Evolutionary conservation across 2,329 filamentous ascomycete species (phyloP), one percentile per base, ranked within the genome.

Genomic region (Aspergillus glaucus): DNA sequence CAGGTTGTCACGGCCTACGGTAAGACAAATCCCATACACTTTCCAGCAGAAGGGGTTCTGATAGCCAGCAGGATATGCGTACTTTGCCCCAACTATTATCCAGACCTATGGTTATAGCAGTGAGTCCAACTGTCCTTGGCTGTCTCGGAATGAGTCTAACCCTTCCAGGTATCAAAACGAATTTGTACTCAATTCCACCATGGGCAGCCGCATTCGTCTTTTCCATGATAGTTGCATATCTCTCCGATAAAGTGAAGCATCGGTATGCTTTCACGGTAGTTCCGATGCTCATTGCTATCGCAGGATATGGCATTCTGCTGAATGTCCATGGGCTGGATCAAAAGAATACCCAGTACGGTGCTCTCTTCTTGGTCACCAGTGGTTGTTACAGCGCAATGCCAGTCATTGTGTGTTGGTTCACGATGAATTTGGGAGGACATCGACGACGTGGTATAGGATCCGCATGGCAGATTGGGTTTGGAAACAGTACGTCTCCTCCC

Each of bases 301-400:
- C 79, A 0, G 91, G 89, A 2, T 92, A 95, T 56, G 81, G 73
- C 3, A 87, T 92, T 52, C 77, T 95, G 6, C 72, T 94, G 44
- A 73, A 75, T 9, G 80, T 92, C 4, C 86, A 92, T 65, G 70
- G 86, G 62, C 46, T 49, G 6, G 57, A 51, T 12, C 79, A 88
- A 64, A 74, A 72, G 0, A 54, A 77, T 10, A 70, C 88, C 6
- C 79, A 93, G 65, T 96, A 95, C 60, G 86, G 76, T 0, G 87
- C 86, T 0, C 77, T 96, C 0, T 95, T 94, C 74, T 74, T 96
- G 28, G 81, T 94, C 44, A 85, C 87, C 2, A 84, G 84, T 72
- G 88, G 88, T 44, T 79, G 81, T 0, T 96, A 94, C 69, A 84
- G 82, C 1, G 88, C 90, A n/a, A 91, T 95, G 86, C 90, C 92